phyloP scores from a whole-genome alignment of 2,329 filamentous ascomycete species.

The Cytospora piceae region DNA sequence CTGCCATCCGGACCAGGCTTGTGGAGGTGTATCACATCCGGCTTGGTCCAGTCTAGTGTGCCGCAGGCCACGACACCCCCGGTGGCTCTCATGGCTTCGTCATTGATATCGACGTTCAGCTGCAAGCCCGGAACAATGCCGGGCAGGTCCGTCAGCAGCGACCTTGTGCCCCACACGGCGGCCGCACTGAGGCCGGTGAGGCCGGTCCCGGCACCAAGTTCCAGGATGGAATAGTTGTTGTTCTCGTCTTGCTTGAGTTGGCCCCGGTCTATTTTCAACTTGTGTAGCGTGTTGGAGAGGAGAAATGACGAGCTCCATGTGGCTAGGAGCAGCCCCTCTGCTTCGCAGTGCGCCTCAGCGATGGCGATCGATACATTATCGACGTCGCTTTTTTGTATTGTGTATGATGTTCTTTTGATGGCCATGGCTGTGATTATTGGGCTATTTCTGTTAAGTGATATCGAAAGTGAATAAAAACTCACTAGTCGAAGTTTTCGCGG shows the following conservation, averaged over 20 bases:
- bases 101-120: slow-evolving; percentile 26
- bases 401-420: slow-evolving; percentile 14
- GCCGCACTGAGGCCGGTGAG: slow-evolving; percentile 25
- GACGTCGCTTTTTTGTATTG: slow-evolving; percentile 5
- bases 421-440: slow-evolving; percentile 3
- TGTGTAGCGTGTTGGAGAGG: slow-evolving; percentile 27
- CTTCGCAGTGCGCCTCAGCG: slow-evolving; percentile 26
- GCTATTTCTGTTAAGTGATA: background rate
- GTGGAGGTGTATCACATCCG: slow-evolving; percentile 15
- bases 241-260: background rate
- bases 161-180: slow-evolving; percentile 19
- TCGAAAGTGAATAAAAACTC: background rate
- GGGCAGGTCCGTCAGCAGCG: slow-evolving; percentile 26
- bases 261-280: slow-evolving; percentile 13
- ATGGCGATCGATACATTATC: slow-evolving; percentile 21
- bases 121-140: slow-evolving; percentile 29
- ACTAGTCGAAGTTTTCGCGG: background rate
- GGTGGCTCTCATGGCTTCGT: slow-evolving; percentile 3
- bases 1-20: background rate
- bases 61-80: slow-evolving; percentile 19
- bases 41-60: slow-evolving; percentile 27
- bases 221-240: slow-evolving; percentile 18
- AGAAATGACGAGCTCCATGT: slow-evolving; percentile 30
- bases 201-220: slow-evolving; percentile 29
- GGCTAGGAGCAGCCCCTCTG: slow-evolving; percentile 25